These are phyloP conservation scores for Alectoria sarmentosa DNA, from an alignment of 495 filamentous ascomycete genomes.

Conservation along the genomic window DNA sequence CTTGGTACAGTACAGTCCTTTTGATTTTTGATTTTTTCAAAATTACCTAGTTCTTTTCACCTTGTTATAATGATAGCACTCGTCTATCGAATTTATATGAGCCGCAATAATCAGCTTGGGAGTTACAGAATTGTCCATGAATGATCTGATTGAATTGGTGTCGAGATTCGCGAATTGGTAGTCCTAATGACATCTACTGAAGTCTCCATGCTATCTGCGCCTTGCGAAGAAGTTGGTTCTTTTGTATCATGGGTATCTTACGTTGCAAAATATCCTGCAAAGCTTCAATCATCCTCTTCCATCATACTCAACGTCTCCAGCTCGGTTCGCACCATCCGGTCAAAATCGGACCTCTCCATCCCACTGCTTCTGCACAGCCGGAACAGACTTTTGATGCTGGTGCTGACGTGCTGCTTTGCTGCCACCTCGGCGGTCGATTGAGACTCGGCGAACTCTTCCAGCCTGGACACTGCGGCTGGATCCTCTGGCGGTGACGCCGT, in stretches of 20 bases:
- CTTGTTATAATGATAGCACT: too few relatives aligned
- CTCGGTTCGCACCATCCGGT: conserved; percentile 70
- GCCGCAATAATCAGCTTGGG: too few relatives aligned
- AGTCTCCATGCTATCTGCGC: not conserved
- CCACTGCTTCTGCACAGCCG: conserved; percentile 71
- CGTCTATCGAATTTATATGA: too few relatives aligned
- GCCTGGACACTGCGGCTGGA: conserved; percentile 53
- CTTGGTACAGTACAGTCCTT: too few relatives aligned
- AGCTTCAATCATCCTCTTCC: conserved; percentile 52
- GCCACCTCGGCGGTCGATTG: conserved; percentile 67
- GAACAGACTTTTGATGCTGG: conserved; percentile 83
- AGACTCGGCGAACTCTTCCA: conserved; percentile 58
- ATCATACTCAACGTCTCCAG: conserved; percentile 69
- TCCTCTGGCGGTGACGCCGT: conserved; percentile 45
- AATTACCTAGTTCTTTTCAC: too few relatives aligned
- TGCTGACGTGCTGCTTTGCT: conserved; percentile 81
- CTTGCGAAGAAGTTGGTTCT: too few relatives aligned
- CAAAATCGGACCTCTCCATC: conserved; percentile 79
- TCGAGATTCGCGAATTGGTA: not conserved
- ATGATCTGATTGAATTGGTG: not conserved
- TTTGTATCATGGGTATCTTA: too few relatives aligned
- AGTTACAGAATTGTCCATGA: too few relatives aligned
- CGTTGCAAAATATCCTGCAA: not conserved
- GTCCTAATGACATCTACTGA: not conserved
- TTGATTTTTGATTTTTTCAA: too few relatives aligned